Base-by-base conservation (phyloP, 179 eudicot genomes). In the Silene coronaria region DNA sequence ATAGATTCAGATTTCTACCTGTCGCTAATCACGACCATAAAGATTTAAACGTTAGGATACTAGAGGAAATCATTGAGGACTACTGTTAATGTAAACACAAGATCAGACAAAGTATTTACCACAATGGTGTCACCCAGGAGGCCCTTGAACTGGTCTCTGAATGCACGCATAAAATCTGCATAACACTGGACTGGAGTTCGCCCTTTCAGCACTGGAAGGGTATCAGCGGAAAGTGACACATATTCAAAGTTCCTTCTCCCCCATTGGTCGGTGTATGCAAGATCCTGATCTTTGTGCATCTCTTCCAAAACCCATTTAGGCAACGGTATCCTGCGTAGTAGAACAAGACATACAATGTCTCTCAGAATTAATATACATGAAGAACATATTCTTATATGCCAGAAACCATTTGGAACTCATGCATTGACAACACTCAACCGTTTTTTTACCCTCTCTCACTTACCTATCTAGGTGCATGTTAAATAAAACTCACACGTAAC, bases 191-290 rank as follows among this genome's bases (percentile, higher is more conserved):
- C 84, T 1, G 97, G 99, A 24, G 93, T 86, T 24, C 99, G 85
- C 22, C 99, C 97, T 75, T 91, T 96, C 70, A 93, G 82, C 30
- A 86, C 91, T 8, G 99, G 99, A n/a, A 96, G 81, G 1, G 80
- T 81, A 82, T 96, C 99, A 51, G 87, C 81, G 24, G 97, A 96
- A 59, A 96, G 97, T 1, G 99, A 96, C 0, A 96, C 10, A 34
- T 96, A 96, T 75, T 96, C 99, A 70, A 80, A 80, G 69, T 96
- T 96, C 77, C 99, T 91, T 83, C 93, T 82, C 8, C 99, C 99
- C 97, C 97, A 96, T 77, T 91, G 96, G 79, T 96, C 99, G 6
- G 97, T 93, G 76, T 96, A 95, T 21, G 90, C 97, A 51, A 95
- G 91, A 42, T 91, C 97, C 6, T 88, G 91, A 76, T 95, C 96